phyloP scores from a whole-genome alignment of 129 eudicot genomes.

The Artemisia annua region DNA sequence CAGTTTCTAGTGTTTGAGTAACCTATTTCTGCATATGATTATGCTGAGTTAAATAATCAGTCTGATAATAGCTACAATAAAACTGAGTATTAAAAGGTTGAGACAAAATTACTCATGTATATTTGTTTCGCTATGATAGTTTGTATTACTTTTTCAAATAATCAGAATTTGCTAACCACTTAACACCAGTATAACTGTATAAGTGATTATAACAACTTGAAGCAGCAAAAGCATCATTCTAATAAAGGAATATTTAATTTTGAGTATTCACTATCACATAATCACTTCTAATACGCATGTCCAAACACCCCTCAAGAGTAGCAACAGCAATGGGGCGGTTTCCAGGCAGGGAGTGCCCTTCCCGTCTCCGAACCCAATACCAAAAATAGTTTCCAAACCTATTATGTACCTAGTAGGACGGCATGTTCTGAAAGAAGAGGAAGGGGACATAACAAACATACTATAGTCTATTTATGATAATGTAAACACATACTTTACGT shows the following conservation, averaged over 20 bases:
- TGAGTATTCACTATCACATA: neutral
- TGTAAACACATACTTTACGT: neutral
- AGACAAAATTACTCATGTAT: neutral
- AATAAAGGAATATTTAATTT: neutral
- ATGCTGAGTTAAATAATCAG: neutral
- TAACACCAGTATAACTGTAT: neutral
- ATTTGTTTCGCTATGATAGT: neutral
- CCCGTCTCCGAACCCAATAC: too few relatives aligned
- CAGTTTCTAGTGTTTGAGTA: constrained; percentile 1
- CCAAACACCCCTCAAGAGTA: too few relatives aligned
- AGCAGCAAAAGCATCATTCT: neutral
- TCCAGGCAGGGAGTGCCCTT: too few relatives aligned
- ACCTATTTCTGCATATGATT: neutral
- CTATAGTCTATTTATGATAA: neutral
- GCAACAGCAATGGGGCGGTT: too few relatives aligned
- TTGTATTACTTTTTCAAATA: neutral
- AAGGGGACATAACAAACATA: neutral
- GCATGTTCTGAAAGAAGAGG: constrained; percentile 6
- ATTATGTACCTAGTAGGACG: neutral
- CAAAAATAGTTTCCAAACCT: too few relatives aligned
- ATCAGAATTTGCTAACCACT: neutral
- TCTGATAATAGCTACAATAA: neutral
- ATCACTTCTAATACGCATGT: neutral
- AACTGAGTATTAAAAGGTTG: neutral
- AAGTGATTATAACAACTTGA: neutral